Percentiles rank a stretch among this genome's conserved stretches.
These are phyloP conservation scores for Pyricularia sp. DNA, from an alignment of 2,329 filamentous ascomycete genomes.

Conservation along the genomic window DNA sequence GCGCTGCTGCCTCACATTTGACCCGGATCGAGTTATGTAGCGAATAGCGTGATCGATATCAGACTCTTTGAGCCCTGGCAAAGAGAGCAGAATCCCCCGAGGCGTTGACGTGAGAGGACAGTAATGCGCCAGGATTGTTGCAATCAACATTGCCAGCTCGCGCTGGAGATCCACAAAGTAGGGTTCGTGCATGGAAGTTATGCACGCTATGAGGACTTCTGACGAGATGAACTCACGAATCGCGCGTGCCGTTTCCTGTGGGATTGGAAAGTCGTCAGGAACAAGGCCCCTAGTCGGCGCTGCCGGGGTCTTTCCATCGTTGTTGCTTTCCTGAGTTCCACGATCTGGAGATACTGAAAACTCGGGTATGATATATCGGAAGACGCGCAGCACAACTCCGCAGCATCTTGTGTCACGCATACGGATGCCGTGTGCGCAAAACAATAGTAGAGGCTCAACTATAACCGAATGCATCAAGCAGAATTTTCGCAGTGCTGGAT, in stretches of 20 bases:
- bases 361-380: slow-evolving; percentile 71
- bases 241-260: slow-evolving; percentile 41
- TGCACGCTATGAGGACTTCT: slow-evolving; percentile 79
- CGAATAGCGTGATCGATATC: slow-evolving; percentile 54
- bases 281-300: slow-evolving; percentile 1
- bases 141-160: slow-evolving; percentile 78
- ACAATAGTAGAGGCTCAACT: slow-evolving; percentile 78
- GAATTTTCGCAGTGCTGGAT: slow-evolving; percentile 62
- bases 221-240: slow-evolving; percentile 84
- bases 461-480: slow-evolving; percentile 66
- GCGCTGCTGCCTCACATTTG: slow-evolving; percentile 63
- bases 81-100: slow-evolving; percentile 57
- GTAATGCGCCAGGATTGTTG: slow-evolving; percentile 70
- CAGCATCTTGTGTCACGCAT: slow-evolving; percentile 87
- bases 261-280: slow-evolving; percentile 26
- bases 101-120: slow-evolving; percentile 57
- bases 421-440: slow-evolving; percentile 79
- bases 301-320: background rate
- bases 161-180: slow-evolving; percentile 96
- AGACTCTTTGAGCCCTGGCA: slow-evolving; percentile 61
- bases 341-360: slow-evolving; percentile 33
- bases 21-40: slow-evolving; percentile 42
- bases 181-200: slow-evolving; percentile 81
- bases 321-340: background rate
- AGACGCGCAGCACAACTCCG: slow-evolving; percentile 71